Evolutionary conservation across 352 stramenopile species (phyloP), one percentile per base, ranked within the genome.

Genomic region (Phytopythium delawarense): DNA sequence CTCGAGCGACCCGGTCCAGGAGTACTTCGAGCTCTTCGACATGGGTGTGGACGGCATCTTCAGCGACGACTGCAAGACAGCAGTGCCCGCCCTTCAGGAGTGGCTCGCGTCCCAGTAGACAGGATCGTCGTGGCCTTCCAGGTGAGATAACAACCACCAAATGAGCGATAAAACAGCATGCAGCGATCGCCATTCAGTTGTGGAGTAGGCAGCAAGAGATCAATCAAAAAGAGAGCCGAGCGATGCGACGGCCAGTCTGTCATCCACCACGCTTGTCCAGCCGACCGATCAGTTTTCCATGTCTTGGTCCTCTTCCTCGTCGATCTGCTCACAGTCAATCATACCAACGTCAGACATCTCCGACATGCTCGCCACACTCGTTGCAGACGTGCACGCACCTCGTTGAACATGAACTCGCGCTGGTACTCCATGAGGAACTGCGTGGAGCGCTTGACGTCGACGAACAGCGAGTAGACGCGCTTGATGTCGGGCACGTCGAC

Each of bases 401-500:
- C 95, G 70, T 99, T 98, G 79, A 99, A 99, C 94, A 99, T 98
- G 74, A 99, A 99, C 69, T 99, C 94, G 60, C 96, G 88, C 68
- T 99, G 96, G 75, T 99, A 99, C 79, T 99, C 97, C 93, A 99
- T 98, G 54, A 99, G 80, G 76, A 99, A 99, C 74, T 99, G 97
- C 48, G 97, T 99, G 63, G 93, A 98, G 54, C 97, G 88, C 76
- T 99, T 98, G 48, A 99, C 89, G 74, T 99, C 97, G 23, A 98
- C 96, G 82, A 99, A 99, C 23, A 99, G 80, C 39, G 78, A 90
- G 70, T 99, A 99, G 16, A 98, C 94, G 52, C 86, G 84, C 78
- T 98, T 98, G 72, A 97, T 97, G 72, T 97, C 91, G 23, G 77
- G 66, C 50, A 96, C 81, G 48, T 96, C 88, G 45, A 97, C 89